These are phyloP conservation scores for Sechiopsis laciniata DNA, from an alignment of 306 rosid genomes.

Conservation along the genomic window DNA sequence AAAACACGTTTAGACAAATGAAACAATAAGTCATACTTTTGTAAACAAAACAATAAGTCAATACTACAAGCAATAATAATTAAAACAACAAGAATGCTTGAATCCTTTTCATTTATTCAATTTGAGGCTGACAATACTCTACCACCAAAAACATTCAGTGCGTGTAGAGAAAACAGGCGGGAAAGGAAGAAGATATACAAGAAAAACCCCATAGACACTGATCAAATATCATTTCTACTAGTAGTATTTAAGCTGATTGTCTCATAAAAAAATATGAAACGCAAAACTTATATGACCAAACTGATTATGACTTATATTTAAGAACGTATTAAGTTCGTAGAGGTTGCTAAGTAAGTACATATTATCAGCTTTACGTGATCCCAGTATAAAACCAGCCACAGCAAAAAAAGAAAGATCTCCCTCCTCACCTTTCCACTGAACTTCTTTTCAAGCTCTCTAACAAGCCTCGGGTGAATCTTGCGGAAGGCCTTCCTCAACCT, in stretches of 20 bases:
- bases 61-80: background rate
- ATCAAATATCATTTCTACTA: background rate
- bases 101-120: too few relatives aligned
- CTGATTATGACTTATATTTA: background rate
- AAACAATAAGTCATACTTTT: background rate
- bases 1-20: background rate
- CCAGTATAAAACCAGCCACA: background rate
- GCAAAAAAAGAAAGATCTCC: background rate
- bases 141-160: too few relatives aligned
- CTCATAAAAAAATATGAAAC: background rate
- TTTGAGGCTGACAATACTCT: too few relatives aligned
- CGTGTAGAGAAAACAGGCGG: too few relatives aligned
- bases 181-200: too few relatives aligned
- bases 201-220: background rate
- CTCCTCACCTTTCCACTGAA: conserved; percentile 73
- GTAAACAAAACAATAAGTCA: background rate
- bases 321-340: background rate
- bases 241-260: background rate
- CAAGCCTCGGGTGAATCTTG: conserved; percentile 72
- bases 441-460: conserved; percentile 89
- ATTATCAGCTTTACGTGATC: too few relatives aligned
- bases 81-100: background rate
- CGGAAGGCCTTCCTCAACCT: conserved; percentile 72
- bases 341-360: too few relatives aligned
- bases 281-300: background rate